phyloP scores from a whole-genome alignment of 2,329 filamentous ascomycete genomes.

The Kalmusia sp. region DNA sequence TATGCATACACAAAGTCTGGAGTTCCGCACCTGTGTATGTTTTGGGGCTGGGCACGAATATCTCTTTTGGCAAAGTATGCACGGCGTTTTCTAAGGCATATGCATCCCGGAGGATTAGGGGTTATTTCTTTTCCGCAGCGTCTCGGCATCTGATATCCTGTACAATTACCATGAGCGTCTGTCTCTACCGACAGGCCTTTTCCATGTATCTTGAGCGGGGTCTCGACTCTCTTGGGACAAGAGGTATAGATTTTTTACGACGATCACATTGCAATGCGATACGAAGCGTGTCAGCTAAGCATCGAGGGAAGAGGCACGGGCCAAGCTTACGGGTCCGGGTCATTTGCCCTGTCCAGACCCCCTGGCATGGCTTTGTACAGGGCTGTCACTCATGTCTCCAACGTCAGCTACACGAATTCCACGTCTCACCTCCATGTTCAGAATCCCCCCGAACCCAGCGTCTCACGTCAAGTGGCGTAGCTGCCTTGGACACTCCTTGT shows the following conservation, averaged over 20 bases:
- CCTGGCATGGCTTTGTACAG: background rate
- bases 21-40: conserved; percentile 10
- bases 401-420: background rate
- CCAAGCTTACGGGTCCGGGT: conserved; percentile 3
- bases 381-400: background rate
- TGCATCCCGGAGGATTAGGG: conserved; percentile 24
- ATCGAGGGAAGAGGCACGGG: background rate
- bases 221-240: too few species aligned
- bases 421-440: background rate
- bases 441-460: background rate
- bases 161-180: conserved; percentile 34
- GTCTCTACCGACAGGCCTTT: background rate
- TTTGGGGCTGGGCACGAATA: background rate
- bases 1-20: conserved; percentile 1
- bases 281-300: background rate
- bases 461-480: background rate
- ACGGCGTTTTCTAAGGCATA: conserved; percentile 18
- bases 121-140: conserved; percentile 27
- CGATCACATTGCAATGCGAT: background rate
- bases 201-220: conserved; percentile 10
- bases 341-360: background rate
- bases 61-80: conserved; percentile 7
- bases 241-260: background rate
- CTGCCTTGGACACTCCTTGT: background rate
- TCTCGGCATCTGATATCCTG: conserved; percentile 44